A percentile compares a stretch with the other conserved stretches of the same genome.
These are phyloP conservation scores for Mrakia frigida DNA, from an alignment of 768 basidiomycete genomes.

Conservation along the genomic window DNA sequence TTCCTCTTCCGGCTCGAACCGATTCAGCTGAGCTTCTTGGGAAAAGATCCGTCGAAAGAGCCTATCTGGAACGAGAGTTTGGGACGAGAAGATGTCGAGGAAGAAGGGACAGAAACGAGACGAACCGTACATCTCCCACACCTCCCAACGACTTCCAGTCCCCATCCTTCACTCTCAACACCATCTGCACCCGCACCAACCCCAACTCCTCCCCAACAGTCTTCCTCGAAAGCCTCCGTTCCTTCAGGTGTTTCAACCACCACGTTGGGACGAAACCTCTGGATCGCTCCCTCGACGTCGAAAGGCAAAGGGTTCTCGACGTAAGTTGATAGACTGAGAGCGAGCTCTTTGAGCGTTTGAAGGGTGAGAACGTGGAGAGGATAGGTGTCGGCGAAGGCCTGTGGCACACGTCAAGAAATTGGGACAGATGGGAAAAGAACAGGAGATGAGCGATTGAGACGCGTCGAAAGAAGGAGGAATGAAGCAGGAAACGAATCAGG, in stretches of 20 bases:
- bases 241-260: not conserved
- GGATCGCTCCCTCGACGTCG: not conserved
- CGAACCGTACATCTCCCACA: slow-evolving; percentile 12
- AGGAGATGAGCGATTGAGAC: not conserved
- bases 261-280: slow-evolving; percentile 1
- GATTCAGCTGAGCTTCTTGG: no score
- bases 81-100: not conserved
- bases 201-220: not conserved
- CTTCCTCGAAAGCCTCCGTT: not conserved
- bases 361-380: slow-evolving; percentile 8
- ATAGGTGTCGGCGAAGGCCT: slow-evolving; percentile 14
- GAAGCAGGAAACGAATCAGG: not conserved
- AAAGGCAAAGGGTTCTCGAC: not conserved
- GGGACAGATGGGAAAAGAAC: not conserved
- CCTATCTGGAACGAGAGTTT: no score
- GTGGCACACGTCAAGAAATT: no score
- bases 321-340: not conserved
- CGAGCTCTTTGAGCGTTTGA: not conserved
- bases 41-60: no score
- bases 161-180: not conserved
- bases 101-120: not conserved
- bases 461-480: not conserved
- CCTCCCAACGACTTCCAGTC: not conserved
- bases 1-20: not conserved
- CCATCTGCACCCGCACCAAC: not conserved